Evolutionary conservation across 495 filamentous ascomycete species (phyloP).

Genomic region (Margaritispora aquatica): DNA sequence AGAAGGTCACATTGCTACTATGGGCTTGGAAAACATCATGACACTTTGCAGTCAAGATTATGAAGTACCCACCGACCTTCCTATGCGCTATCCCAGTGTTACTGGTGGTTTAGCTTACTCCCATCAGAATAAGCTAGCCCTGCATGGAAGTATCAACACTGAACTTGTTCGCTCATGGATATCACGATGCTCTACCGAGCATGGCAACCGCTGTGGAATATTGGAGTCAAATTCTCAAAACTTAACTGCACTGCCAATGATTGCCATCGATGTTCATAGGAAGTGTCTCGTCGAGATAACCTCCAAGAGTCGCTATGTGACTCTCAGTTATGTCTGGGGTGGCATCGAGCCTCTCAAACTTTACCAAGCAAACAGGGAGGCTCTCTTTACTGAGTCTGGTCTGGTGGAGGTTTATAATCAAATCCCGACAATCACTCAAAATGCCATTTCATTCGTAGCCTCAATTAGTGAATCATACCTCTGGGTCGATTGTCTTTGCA

Average conservation of each 20-base stretch:
- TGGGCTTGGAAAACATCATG: too few relatives aligned
- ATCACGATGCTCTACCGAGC: not conserved
- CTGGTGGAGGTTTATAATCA: not conserved
- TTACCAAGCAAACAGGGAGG: not conserved
- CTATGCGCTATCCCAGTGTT: too few relatives aligned
- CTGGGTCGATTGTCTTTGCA: not conserved
- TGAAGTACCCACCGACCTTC: not conserved
- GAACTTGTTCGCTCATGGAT: too few relatives aligned
- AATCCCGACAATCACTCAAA: not conserved
- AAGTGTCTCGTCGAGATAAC: not conserved
- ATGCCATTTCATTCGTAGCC: not conserved
- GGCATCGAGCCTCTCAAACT: not conserved
- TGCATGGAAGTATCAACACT: not conserved
- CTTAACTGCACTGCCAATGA: not conserved
- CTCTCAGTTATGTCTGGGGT: slow-evolving; percentile 1
- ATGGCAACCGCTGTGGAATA: not conserved
- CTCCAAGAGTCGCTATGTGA: not conserved
- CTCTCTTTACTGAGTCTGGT: not conserved
- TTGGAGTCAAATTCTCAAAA: not conserved
- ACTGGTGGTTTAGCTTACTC: not conserved
- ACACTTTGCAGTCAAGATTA: not conserved
- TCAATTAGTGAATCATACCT: not conserved
- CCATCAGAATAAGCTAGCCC: not conserved
- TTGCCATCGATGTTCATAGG: not conserved
- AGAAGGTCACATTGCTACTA: not conserved